Base-by-base conservation (phyloP, 371 early-diverging fungal species). In the Rhizopus sp. region DNA sequence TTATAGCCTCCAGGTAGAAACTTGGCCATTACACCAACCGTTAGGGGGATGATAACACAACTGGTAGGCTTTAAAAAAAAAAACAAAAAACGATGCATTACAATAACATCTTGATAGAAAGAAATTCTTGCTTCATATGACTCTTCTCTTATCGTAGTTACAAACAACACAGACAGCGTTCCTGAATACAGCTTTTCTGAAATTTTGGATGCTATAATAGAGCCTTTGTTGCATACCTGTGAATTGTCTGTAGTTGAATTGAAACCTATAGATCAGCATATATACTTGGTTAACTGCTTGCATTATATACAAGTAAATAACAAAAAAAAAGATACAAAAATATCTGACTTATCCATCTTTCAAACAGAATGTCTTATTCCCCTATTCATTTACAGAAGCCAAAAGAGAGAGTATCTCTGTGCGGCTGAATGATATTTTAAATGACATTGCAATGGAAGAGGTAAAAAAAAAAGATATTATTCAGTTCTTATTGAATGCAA, bases 71-170 rank as follows among this genome's bases (percentile, higher is more conserved):
- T 32, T 16, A 29, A 10, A 6, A 12, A 16, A 39, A 7, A 29
- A 29, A 5, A 5, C n/a, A n/a, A n/a, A n/a, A n/a, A n/a, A n/a
- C n/a, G 31, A 9, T 7, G 54, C 13, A 29, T 32, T 12, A 7
- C 6, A 15, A 34, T 38, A 34, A 40, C 4, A 16, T 47, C 6
- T 45, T 32, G 44, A 39, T 69, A 88, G 84, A 88, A 88, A 74
- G 91, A 90, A 59, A 87, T 93, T 35, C 79, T 91, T 75, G 84
- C 87, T 17, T 88, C 90, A 0, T 91, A 91, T 61, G 90, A 91
- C 40, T 81, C 86, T 1, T 88, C 90, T 0, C 77, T 88, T 47
- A 73, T 89, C 29, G 70, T 82, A 4, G 64, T 68, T 12, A 65
- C 70, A 10, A 59, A 63, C 4, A 58, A 47, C 12, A 59, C 65